phyloP scores from a whole-genome alignment of 2,329 filamentous ascomycete species.

The Aureobasidium uvarum region DNA sequence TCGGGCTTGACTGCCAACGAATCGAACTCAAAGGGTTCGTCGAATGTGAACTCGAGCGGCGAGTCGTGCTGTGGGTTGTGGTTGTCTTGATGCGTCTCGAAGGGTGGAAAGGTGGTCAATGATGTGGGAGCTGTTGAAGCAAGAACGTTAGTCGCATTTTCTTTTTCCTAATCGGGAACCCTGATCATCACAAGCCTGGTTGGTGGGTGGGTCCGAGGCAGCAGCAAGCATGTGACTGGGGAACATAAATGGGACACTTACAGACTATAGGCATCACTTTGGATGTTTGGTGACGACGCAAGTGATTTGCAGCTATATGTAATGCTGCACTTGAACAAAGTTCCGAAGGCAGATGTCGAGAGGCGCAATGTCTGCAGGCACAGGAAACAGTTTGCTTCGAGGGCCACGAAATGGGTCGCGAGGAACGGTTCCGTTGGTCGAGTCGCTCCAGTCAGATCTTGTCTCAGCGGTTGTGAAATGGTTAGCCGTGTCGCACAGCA shows the following conservation, averaged over 20 bases:
- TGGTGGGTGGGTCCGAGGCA: constrained; percentile 13
- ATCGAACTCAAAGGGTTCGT: constrained; percentile 33
- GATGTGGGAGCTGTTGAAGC: constrained; percentile 29
- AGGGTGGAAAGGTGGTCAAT: constrained; percentile 39
- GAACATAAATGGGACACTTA: constrained; percentile 17
- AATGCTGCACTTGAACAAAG: background rate
- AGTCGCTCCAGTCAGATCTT: constrained; percentile 19
- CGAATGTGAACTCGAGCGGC: constrained; percentile 38
- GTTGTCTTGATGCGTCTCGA: constrained; percentile 34
- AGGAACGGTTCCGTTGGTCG: constrained; percentile 7
- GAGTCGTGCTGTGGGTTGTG: constrained; percentile 37
- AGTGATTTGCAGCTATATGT: background rate
- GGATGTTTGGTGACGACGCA: background rate
- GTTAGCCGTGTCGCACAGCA: constrained; percentile 25
- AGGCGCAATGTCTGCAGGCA: constrained; percentile 22
- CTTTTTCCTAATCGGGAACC: constrained; percentile 6
- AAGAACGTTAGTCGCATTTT: constrained; percentile 9
- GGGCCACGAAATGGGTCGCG: constrained; percentile 1
- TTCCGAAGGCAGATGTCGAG: background rate
- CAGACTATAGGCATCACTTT: constrained; percentile 29
- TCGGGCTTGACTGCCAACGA: constrained; percentile 31
- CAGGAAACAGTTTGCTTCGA: constrained; percentile 19
- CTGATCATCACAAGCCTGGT: constrained; percentile 13
- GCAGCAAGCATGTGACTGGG: constrained; percentile 17
- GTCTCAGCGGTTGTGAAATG: constrained; percentile 24